Base-by-base conservation (phyloP, 1,139 yeast species). In the Meyerozyma athensensis region DNA sequence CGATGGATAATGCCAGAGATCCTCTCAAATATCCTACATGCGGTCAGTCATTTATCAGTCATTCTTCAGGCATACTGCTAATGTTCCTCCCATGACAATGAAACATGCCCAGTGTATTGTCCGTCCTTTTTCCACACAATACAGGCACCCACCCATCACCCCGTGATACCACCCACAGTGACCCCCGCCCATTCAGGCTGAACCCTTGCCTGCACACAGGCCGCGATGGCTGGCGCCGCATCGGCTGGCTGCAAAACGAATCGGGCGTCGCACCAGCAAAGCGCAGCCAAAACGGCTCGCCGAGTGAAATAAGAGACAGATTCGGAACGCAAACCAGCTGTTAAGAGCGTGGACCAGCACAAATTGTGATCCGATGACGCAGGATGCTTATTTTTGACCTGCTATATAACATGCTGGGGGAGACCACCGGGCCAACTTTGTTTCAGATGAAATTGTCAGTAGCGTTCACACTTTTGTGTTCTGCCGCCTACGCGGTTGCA, bases 211-310 rank as follows among this genome's bases (percentile, higher is more conserved):
- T n/a, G n/a, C n/a, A n/a, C n/a, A n/a, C n/a, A n/a, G n/a, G n/a
- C n/a, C n/a, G n/a, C n/a, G n/a, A n/a, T n/a, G 32, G 32, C 32
- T 28, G 32, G 32, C 23, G 10, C n/a, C n/a, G n/a, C n/a, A n/a
- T n/a, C n/a, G n/a, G n/a, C n/a, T n/a, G n/a, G n/a, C n/a, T 28
- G 32, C 32, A 18, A 28, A 28, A 17, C 32, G 20, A 17, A 28
- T 28, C 32, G 32, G 32, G 19, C n/a, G 10, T n/a, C n/a, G 23
- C n/a, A 9, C 32, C 32, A 28, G 32, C 32, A 17, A 10, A 3
- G 3, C 5, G 14, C 14, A 4, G 17, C 7, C 13, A 24, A 24
- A 7, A n/a, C 18, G 32, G 20, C 12, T 9, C 12, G 18, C 14
- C 13, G 8, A 7, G 20, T 9, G 9, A 4, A 28, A n/a, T 28